Conservation (phyloP, 768 basidiomycete genomes). For the Tulasnella sp. region DNA sequence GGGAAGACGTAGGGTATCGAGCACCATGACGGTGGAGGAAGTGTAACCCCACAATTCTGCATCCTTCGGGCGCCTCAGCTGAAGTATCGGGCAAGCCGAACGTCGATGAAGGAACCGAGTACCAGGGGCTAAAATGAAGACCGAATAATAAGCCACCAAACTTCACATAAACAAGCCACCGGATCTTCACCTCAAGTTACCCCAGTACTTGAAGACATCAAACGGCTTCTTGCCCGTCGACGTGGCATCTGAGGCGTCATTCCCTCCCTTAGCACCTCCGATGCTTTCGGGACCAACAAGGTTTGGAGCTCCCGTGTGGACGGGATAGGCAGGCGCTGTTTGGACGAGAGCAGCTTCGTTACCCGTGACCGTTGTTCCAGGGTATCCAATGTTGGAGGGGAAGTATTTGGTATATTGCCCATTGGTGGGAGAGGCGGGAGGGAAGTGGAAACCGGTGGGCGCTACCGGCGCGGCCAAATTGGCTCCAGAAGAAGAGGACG, state of each 20-base stretch:
- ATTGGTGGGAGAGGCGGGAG: constrained; percentile 72
- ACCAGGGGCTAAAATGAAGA: constrained; percentile 57
- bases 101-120: constrained; percentile 57
- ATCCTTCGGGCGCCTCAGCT: constrained; percentile 65
- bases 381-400: constrained; percentile 71
- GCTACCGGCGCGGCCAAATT: background rate
- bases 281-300: constrained; percentile 32
- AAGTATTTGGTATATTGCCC: constrained; percentile 60
- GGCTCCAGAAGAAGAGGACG: background rate
- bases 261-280: background rate
- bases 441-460: constrained; percentile 36
- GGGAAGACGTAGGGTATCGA: constrained; percentile 45
- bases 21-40: constrained; percentile 81
- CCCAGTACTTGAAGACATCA: constrained; percentile 73
- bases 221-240: constrained; percentile 43
- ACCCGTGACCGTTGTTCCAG: constrained; percentile 64
- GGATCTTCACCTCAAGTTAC: constrained; percentile 47
- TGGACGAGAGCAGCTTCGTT: constrained; percentile 34
- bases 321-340: constrained; percentile 51
- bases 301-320: constrained; percentile 54
- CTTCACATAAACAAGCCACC: background rate
- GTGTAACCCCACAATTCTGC: constrained; percentile 69
- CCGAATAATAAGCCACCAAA: background rate
- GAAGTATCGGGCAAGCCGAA: constrained; percentile 68
- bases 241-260: background rate